Evolutionary conservation across 1,139 yeast species (phyloP).

Genomic region (Diutina catenulata): DNA sequence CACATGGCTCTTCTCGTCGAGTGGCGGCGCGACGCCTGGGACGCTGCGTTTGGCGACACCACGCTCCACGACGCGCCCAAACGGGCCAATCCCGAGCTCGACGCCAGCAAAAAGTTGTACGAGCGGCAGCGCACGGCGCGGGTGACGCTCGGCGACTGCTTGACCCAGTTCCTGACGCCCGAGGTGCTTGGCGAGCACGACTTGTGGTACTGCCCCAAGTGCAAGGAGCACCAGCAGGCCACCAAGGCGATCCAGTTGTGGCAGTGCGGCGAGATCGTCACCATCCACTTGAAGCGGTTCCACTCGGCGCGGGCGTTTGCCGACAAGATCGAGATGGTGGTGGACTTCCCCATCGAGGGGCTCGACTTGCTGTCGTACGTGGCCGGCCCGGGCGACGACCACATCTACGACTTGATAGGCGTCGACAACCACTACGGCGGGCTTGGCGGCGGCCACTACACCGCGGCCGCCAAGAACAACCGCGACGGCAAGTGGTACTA

Average conservation of each 20-base stretch:
- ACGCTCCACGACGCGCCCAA: conserved; percentile 22
- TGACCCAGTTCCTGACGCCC: conserved; percentile 63
- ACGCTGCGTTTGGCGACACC: conserved; percentile 1
- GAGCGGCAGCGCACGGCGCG: conserved; percentile 32
- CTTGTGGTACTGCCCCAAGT: conserved; percentile 87
- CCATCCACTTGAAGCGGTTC: conserved; percentile 84
- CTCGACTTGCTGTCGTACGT: conserved; percentile 46
- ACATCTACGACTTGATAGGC: conserved; percentile 73
- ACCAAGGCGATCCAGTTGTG: conserved; percentile 85
- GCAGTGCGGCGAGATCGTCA: conserved; percentile 82
- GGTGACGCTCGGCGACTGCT: conserved; percentile 62
- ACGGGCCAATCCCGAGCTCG: conserved; percentile 44
- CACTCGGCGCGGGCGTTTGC: conserved; percentile 77
- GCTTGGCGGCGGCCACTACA: conserved; percentile 95
- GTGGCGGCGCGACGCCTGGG: no score
- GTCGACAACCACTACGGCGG: conserved; percentile 97
- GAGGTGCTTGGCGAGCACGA: conserved; percentile 86
- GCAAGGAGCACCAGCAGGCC: conserved; percentile 85
- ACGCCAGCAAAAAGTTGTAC: conserved; percentile 28
- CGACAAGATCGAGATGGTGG: conserved; percentile 78
- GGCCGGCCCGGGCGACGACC: conserved; percentile 18
- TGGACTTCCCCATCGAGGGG: conserved; percentile 80
- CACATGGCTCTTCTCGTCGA: no score
- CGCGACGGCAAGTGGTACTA: conserved; percentile 78
- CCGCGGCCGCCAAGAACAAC: conserved; percentile 78